phyloP scores from a whole-genome alignment of 768 basidiomycete genomes.

The Podaxis pistillaris region DNA sequence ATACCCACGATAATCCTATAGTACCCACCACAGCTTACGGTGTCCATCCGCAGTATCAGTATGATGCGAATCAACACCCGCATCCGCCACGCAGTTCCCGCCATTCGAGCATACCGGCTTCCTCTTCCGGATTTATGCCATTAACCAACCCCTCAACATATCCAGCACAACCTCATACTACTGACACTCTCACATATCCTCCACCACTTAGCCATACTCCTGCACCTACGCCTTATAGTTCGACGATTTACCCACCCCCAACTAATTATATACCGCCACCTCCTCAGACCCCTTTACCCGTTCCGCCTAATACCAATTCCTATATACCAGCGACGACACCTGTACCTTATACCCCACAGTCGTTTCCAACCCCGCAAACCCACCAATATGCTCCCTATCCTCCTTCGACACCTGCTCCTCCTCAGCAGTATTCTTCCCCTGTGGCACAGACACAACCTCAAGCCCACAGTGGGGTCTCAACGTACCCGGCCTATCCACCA shows the following conservation, averaged over 20 bases:
- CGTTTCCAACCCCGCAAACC: conserved; percentile 29
- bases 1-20: conserved; percentile 38
- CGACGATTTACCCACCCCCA: conserved; percentile 33
- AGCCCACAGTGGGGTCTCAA: conserved; percentile 14
- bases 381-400: conserved; percentile 36
- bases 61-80: conserved; percentile 32
- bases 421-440: conserved; percentile 39
- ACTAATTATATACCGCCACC: conserved; percentile 23
- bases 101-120: conserved; percentile 57
- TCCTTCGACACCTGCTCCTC: conserved; percentile 32
- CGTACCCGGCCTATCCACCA: conserved; percentile 22
- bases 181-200: conserved; percentile 34
- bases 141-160: conserved; percentile 42
- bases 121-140: conserved; percentile 71
- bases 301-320: conserved; percentile 21
- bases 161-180: conserved; percentile 32
- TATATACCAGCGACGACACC: conserved; percentile 30
- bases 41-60: conserved; percentile 38
- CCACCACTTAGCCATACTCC: conserved; percentile 45
- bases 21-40: conserved; percentile 33
- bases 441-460: conserved; percentile 24
- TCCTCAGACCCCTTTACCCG: conserved; percentile 27
- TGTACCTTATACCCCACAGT: conserved; percentile 37
- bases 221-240: conserved; percentile 30
- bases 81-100: conserved; percentile 51